Percentiles rank a stretch among this genome's conserved stretches.
These are phyloP conservation scores for Punctularia strigosozonata DNA, from an alignment of 768 basidiomycete genomes.

Conservation along the genomic window DNA sequence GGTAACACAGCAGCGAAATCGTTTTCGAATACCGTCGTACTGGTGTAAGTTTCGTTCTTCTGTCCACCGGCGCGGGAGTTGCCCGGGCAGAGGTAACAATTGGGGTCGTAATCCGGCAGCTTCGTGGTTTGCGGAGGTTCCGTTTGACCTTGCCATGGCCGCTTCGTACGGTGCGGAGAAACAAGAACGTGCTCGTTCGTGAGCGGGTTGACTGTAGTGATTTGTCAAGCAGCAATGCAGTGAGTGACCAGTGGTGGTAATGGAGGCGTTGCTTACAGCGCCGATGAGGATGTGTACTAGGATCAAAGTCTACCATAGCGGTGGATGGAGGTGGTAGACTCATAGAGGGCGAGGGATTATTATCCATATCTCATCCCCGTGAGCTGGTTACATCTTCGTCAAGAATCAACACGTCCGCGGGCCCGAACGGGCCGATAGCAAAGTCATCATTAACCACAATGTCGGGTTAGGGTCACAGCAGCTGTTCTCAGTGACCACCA, in stretches of 20 bases:
- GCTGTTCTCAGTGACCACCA: conserved; percentile 4
- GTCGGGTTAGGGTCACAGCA: too few species aligned
- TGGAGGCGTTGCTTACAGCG: conserved; percentile 37
- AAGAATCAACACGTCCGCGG: too few species aligned
- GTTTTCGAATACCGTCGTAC: conserved; percentile 65
- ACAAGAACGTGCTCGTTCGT: conserved; percentile 68
- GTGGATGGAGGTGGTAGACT: too few species aligned
- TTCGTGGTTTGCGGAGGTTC: conserved; percentile 45
- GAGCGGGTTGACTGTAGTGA: conserved; percentile 61
- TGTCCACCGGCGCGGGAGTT: conserved; percentile 66
- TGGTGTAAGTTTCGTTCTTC: conserved; percentile 53
- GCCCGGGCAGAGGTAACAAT: conserved; percentile 84
- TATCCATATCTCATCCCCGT: too few species aligned
- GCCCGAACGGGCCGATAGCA: too few species aligned
- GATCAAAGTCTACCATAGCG: conserved; percentile 52
- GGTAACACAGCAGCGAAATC: conserved; percentile 77
- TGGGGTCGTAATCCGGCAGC: conserved; percentile 54
- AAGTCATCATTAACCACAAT: too few species aligned
- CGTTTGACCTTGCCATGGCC: conserved; percentile 86
- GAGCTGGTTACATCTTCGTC: too few species aligned
- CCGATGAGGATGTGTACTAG: conserved; percentile 55
- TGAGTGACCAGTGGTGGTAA: conserved; percentile 2
- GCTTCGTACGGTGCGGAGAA: conserved; percentile 81
- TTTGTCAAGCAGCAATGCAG: conserved; percentile 1
- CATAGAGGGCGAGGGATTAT: too few species aligned